These are phyloP conservation scores for Lentinus polychrous DNA, from an alignment of 1,284 basidiomycete species.

Conservation along the genomic window DNA sequence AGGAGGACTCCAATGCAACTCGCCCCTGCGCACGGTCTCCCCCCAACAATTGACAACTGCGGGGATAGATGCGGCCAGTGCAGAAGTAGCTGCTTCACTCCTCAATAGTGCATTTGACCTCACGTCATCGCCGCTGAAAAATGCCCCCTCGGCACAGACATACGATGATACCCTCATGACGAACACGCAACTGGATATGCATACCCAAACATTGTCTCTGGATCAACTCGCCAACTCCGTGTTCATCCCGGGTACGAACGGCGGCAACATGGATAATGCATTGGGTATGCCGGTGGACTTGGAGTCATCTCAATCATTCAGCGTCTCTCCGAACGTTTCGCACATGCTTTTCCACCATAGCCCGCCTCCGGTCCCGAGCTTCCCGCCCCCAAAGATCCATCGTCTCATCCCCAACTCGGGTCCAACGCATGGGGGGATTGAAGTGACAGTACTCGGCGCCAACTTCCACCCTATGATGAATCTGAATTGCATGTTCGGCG, in stretches of 20 bases:
- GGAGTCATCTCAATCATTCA: constrained; percentile 13
- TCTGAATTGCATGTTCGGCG: constrained; percentile 84
- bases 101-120: constrained; percentile 17
- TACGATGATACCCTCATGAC: constrained; percentile 25
- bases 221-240: constrained; percentile 13
- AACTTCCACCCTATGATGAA: constrained; percentile 74
- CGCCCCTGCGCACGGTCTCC: constrained; percentile 16
- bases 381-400: constrained; percentile 65
- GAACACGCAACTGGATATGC: constrained; percentile 13
- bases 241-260: constrained; percentile 7
- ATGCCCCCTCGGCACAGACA: constrained; percentile 7
- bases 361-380: constrained; percentile 35
- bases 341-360: constrained; percentile 56
- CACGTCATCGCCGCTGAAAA: constrained; percentile 11
- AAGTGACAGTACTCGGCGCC: constrained; percentile 89
- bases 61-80: constrained; percentile 8
- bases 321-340: constrained; percentile 27
- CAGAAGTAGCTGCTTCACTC: constrained; percentile 6
- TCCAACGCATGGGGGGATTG: constrained; percentile 89
- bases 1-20: constrained; percentile 8
- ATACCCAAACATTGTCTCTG: constrained; percentile 13
- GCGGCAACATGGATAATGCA: constrained; percentile 16
- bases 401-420: constrained; percentile 88
- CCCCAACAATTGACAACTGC: constrained; percentile 17
- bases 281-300: constrained; percentile 18